Conservation (phyloP, 2,329 filamentous ascomycete species). For the Teratosphaeria viscida region DNA sequence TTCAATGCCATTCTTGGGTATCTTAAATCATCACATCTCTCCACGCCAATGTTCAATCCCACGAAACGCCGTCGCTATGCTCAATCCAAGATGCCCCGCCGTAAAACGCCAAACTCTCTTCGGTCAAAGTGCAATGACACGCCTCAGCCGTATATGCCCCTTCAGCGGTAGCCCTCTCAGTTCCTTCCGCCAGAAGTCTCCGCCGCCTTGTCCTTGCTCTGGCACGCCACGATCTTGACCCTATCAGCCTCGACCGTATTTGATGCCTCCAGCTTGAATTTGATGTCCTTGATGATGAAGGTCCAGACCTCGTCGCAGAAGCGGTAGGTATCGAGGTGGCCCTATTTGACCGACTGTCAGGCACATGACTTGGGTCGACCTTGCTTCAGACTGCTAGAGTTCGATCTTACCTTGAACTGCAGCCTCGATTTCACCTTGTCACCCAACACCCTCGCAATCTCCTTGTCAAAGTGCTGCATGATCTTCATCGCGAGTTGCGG, state of each 20-base stretch:
- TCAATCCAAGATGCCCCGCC: background rate
- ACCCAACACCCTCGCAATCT: constrained; percentile 80
- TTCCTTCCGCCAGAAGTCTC: background rate
- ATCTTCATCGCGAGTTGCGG: constrained; percentile 99
- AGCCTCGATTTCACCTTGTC: constrained; percentile 86
- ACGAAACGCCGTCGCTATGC: background rate
- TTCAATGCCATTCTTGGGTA: constrained; percentile 1
- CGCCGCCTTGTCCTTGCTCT: constrained; percentile 57
- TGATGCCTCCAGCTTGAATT: constrained; percentile 79
- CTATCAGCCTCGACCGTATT: constrained; percentile 71
- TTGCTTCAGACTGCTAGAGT: background rate
- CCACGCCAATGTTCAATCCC: background rate
- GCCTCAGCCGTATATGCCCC: too few relatives aligned
- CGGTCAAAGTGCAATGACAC: too few relatives aligned
- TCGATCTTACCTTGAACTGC: constrained; percentile 72
- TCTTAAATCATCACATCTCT: constrained; percentile 1
- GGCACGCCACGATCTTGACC: constrained; percentile 98
- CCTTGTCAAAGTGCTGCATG: constrained; percentile 85
- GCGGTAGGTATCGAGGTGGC: constrained; percentile 92
- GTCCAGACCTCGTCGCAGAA: constrained; percentile 99
- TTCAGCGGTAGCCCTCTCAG: constrained; percentile 15
- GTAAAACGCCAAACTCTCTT: background rate
- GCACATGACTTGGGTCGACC: background rate
- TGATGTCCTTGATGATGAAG: constrained; percentile 95
- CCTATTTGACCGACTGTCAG: constrained; percentile 42